A percentile compares a stretch with the other conserved stretches of the same genome.
Conservation (phyloP, 2,329 filamentous ascomycete genomes). For the Penicillium sp. region DNA sequence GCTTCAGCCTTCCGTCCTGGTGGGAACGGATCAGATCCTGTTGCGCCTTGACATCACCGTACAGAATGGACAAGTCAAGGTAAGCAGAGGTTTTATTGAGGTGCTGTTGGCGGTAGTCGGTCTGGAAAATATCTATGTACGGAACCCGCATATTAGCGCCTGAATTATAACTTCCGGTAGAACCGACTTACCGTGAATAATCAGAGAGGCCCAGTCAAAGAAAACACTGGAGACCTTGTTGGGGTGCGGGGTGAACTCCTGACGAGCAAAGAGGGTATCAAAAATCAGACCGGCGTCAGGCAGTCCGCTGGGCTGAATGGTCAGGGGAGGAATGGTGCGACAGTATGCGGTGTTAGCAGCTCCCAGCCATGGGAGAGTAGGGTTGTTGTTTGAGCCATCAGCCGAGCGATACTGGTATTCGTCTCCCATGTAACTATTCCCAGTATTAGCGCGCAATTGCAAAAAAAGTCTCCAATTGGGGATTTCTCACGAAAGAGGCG, state of each 20-base stretch:
- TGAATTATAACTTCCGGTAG: neutral
- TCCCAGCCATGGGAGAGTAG: constrained; percentile 62
- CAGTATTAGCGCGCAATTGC: constrained; percentile 10
- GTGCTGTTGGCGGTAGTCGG: constrained; percentile 59
- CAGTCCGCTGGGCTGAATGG: constrained; percentile 60
- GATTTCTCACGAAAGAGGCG: constrained; percentile 59
- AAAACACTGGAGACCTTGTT: constrained; percentile 71
- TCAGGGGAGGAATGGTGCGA: constrained; percentile 60
- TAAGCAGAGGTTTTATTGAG: constrained; percentile 68
- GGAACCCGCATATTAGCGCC: neutral
- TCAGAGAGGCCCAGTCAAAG: constrained; percentile 71
- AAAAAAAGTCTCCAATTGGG: neutral
- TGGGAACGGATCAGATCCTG: constrained; percentile 59
- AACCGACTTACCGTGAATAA: constrained; percentile 61
- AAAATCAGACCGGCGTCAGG: constrained; percentile 61
- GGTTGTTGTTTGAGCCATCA: constrained; percentile 72
- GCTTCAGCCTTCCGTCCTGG: constrained; percentile 68
- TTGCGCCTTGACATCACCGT: constrained; percentile 59
- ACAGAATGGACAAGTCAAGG: constrained; percentile 68
- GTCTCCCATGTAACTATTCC: constrained; percentile 45
- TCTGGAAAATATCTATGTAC: constrained; percentile 64
- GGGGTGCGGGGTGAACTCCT: constrained; percentile 54
- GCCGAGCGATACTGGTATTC: constrained; percentile 65
- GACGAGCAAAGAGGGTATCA: constrained; percentile 44
- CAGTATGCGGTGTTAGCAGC: constrained; percentile 67